Percentiles rank a stretch among this genome's conserved stretches.
phyloP scores from a whole-genome alignment of 2,329 filamentous ascomycete species.

The Sclerotinia nivalis region DNA sequence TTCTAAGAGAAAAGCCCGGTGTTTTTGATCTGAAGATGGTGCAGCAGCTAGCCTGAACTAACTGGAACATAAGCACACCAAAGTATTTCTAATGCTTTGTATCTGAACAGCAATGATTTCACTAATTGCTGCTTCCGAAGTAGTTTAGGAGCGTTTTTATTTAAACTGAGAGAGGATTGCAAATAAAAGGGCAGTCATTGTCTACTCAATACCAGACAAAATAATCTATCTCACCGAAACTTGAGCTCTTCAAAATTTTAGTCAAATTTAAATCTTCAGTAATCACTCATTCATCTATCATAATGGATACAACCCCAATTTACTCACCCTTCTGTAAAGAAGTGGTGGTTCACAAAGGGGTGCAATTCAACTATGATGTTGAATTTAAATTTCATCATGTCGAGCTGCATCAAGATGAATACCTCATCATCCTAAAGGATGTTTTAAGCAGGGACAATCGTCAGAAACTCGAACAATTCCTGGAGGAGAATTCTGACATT shows the following conservation, averaged over 20 bases:
- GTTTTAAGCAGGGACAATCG: neutral
- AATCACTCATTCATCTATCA: neutral
- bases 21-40: too few relatives aligned
- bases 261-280: neutral
- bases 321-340: neutral
- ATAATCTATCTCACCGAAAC: neutral
- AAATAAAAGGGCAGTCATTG: too few relatives aligned
- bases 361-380: too few relatives aligned
- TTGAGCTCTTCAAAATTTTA: neutral
- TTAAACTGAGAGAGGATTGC: neutral
- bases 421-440: neutral
- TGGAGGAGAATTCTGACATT: neutral
- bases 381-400: too few relatives aligned
- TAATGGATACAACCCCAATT: neutral
- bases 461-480: neutral
- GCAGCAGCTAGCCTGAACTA: too few relatives aligned
- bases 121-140: too few relatives aligned
- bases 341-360: neutral
- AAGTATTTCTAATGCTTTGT: neutral
- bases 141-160: neutral
- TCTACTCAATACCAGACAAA: too few relatives aligned
- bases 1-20: too few relatives aligned
- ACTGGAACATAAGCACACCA: too few relatives aligned
- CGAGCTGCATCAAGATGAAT: too few relatives aligned
- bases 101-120: neutral